A percentile compares a stretch with the other conserved stretches of the same genome.
Conservation (phyloP, 2,329 filamentous ascomycete genomes). For the Elsinoe necatrix region DNA sequence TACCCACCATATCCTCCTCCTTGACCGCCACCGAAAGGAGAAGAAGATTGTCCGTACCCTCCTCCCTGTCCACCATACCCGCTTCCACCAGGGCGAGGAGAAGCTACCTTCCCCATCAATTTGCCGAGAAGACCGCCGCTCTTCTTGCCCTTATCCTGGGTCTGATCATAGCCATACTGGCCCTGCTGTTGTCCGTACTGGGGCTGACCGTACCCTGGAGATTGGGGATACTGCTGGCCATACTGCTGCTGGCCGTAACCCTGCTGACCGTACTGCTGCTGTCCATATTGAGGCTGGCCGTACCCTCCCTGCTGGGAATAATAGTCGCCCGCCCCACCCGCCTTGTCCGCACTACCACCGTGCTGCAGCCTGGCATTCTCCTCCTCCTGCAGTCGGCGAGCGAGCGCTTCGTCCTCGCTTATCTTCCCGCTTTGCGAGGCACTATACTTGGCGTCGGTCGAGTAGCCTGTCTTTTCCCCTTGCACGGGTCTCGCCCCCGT, state of each 20-base stretch:
- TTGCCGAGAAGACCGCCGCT: conserved; percentile 17
- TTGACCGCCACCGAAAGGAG: conserved; percentile 20
- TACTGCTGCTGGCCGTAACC: conserved; percentile 21
- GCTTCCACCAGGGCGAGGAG: not conserved
- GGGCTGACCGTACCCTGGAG: conserved; percentile 20
- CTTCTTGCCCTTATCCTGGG: conserved; percentile 21
- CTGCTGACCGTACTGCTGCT: conserved; percentile 28
- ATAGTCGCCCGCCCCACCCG: conserved; percentile 41
- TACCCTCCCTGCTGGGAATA: conserved; percentile 30
- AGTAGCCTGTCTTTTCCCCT: conserved; percentile 35
- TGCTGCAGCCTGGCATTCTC: conserved; percentile 54
- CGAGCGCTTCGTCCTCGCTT: conserved; percentile 64
- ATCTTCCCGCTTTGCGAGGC: conserved; percentile 25
- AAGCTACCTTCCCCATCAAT: conserved; percentile 6
- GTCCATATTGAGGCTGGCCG: conserved; percentile 26
- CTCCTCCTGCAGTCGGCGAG: conserved; percentile 71
- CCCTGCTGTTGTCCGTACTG: conserved; percentile 28
- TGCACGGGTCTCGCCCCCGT: conserved; percentile 33
- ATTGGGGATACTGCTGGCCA: conserved; percentile 25
- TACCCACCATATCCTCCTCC: conserved; percentile 34
- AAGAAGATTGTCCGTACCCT: conserved; percentile 22
- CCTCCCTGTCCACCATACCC: not conserved
- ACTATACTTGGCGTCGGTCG: not conserved
- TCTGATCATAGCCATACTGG: conserved; percentile 26
- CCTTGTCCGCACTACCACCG: conserved; percentile 27